Base-by-base conservation (phyloP, 495 filamentous ascomycete species). In the Beverwykella pulmonaria region DNA sequence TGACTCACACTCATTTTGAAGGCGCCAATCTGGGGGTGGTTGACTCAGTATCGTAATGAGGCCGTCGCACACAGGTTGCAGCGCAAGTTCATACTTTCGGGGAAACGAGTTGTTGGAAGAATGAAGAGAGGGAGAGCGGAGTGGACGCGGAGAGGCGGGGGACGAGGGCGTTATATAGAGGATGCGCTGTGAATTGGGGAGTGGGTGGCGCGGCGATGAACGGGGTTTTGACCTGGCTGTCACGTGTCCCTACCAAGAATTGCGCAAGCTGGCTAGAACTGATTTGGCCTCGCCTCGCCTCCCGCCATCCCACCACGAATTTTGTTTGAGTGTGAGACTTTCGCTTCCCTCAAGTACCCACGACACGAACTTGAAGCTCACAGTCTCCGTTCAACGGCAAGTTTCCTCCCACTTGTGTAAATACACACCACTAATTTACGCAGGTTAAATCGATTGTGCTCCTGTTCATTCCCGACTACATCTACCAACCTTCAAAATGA, bases 381-480 rank as follows among this genome's bases (percentile, higher is more conserved):
- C 86, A 90, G 89, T 93, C 90, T 91, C 90, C 90, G 90, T 86
- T 80, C 66, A 73, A 86, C 90, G 90, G 67, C 63, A 60, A 10
- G 59, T 63, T 8, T 59, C 23, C n/a, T 56, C 29, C 29, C 6
- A 29, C 23, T 17, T 19, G 7, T 15, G 6, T 12, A 41, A 20
- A 9, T 26, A 1, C 7, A 15, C 14, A 23, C 29, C 10, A 22
- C 61, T 64, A 46, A 69, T 44, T 14, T 17, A 1, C 15, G 36
- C 56, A 69, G 67, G 90, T 93, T 92, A 93, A 93, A 93, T 87
- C 84, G 90, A 93, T 93, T 93, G 90, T 82, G 88, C 90, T 93
- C 90, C 76, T 86, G 90, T 92, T 92, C 89, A 27, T 22, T 26
- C 34, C 50, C 39, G 25, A 52, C 58, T 12, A 67, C 65, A 76